Evolutionary conservation across 2,329 filamentous ascomycete genomes (phyloP), one percentile per base, ranked within the genome.

Genomic region (Xenosphaeropsis pyriputrescens): DNA sequence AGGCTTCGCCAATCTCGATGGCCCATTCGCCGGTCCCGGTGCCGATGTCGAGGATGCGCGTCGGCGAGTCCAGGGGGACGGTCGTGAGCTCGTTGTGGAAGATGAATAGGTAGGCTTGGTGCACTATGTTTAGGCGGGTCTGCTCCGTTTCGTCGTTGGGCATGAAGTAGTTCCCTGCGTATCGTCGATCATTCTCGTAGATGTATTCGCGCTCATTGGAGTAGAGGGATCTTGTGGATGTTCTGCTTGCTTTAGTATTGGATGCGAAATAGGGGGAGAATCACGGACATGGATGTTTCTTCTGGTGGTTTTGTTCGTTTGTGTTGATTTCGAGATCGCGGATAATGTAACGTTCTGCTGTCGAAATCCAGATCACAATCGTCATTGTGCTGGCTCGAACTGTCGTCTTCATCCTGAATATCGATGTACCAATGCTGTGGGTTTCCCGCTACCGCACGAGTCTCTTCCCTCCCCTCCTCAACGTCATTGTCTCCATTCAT

Each of bases 11-110:
- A 58, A 79, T 68, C 42, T 72, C 70, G 41, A 76, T 72, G 4
- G 70, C 64, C 70, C 74, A 79, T 39, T 75, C 72, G 2, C 75
- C 74, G 0, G 71, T 74, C 13, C 75, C 75, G 6, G 69, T 75
- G n/a, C 62, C 62, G 14, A 66, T 51, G 36, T 66, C 63, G 1
- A 65, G 51, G 8, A 65, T 51, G 22, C 51, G 53, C 5, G 48
- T 49, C 2, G 54, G 53, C 35, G 72, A 70, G 8, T 38, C 14
- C 17, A 70, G 46, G 13, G 47, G 45, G 8, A 51, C 44, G 7
- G 46, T 49, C 6, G 50, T 50, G 13, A 56, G 49, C 8, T 51
- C 45, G 9, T 44, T 38, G 26, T 45, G 39, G 32, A 55, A 43
- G 18, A 54, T 38, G 14, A 49, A 37, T 5, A 49, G 40, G 37